These are phyloP conservation scores for Heritiera fomes DNA, from an alignment of 345 rosid genomes.

Conservation along the genomic window DNA sequence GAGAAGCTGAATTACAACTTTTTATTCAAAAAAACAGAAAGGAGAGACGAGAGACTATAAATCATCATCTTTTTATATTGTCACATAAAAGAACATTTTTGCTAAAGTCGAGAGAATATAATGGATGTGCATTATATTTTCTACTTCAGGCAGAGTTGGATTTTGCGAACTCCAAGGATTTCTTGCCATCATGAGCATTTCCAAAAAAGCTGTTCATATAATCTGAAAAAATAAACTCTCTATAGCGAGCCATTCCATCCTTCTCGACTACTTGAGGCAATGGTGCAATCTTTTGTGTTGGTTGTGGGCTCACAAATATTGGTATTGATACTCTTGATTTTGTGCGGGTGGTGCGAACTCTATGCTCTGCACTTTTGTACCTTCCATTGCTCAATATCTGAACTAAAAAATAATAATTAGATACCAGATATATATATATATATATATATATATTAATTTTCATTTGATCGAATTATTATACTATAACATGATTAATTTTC, in stretches of 20 bases:
- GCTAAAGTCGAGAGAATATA: neutral
- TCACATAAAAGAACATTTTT: neutral
- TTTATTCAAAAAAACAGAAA: too few relatives aligned
- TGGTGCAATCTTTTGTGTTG: neutral
- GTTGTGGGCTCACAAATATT: neutral
- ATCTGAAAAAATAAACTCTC: neutral
- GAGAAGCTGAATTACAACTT: neutral
- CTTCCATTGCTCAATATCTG: conserved; percentile 63
- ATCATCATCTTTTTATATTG: neutral
- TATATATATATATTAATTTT: too few relatives aligned
- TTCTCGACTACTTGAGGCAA: neutral
- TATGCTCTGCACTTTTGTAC: conserved; percentile 61
- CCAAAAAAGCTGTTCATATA: neutral
- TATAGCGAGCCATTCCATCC: neutral
- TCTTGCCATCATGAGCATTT: conserved; percentile 3
- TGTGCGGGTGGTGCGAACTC: conserved; percentile 47
- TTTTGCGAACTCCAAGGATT: neutral
- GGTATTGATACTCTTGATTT: conserved; percentile 53
- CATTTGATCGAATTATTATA: too few relatives aligned
- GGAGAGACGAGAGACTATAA: neutral
- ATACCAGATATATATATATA: too few relatives aligned
- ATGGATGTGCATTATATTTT: neutral
- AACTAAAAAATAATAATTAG: neutral
- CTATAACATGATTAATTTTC: neutral
- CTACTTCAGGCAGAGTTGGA: neutral